Conservation (phyloP, 257 asterid species). For the Penstemon newberryi region DNA sequence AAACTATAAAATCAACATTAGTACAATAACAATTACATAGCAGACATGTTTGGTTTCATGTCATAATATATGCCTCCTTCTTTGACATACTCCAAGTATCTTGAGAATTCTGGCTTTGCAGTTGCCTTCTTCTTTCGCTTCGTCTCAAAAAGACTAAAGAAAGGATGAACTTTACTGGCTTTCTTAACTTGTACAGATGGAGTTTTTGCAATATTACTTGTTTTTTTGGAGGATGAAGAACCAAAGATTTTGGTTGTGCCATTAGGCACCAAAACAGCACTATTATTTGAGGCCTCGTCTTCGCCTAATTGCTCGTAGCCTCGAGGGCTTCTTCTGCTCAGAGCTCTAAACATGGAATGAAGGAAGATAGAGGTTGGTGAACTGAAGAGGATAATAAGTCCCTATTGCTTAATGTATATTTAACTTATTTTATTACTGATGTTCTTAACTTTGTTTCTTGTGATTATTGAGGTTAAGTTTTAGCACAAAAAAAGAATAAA, state of each 20-base stretch:
- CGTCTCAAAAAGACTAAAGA: constrained; percentile 49
- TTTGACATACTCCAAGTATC: constrained; percentile 69
- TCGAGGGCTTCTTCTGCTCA: constrained; percentile 46
- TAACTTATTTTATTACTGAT: too few species aligned
- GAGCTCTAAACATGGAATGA: constrained; percentile 55
- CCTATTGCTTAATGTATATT: too few species aligned
- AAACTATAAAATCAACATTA: too few species aligned
- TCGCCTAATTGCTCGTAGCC: constrained; percentile 49
- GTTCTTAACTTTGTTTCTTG: too few species aligned
- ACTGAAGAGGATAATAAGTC: too few species aligned
- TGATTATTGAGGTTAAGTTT: too few species aligned
- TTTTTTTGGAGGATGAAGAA: neutral
- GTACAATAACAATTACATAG: neutral
- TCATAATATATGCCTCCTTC: constrained; percentile 49
- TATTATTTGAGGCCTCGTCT: constrained; percentile 2
- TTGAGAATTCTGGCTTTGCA: constrained; percentile 72
- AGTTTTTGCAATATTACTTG: neutral
- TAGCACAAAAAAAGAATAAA: too few species aligned
- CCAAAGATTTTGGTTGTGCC: constrained; percentile 40
- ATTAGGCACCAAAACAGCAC: constrained; percentile 28
- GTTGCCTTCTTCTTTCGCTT: constrained; percentile 54
- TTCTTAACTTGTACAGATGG: constrained; percentile 42
- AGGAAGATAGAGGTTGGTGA: too few species aligned
- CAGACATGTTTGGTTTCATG: constrained; percentile 1
- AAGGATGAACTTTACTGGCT: constrained; percentile 53